phyloP scores from a whole-genome alignment of 805 yeast genomes.

The Candida taoyuanica region DNA sequence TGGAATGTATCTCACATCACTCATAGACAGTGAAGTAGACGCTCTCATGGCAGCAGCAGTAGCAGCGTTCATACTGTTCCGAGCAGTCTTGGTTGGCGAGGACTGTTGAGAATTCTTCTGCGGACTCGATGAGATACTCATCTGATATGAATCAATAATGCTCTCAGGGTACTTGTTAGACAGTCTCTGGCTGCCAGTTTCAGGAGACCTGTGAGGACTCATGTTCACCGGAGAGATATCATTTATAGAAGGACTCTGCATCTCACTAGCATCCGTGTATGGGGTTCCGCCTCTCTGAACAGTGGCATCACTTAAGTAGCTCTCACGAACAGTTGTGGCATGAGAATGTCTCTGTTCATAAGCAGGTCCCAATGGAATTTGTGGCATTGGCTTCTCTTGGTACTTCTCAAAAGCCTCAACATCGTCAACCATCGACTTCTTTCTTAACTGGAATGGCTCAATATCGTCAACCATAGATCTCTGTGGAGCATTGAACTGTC shows the following conservation, averaged over 20 bases:
- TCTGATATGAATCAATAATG: constrained; percentile 23
- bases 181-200: constrained; percentile 1
- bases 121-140: constrained; percentile 11
- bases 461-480: constrained; percentile 13
- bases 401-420: background rate
- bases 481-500: background rate
- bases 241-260: constrained; percentile 3
- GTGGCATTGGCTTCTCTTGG: background rate
- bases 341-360: constrained; percentile 8
- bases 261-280: constrained; percentile 13
- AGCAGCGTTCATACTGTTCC: constrained; percentile 9
- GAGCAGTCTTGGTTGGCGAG: constrained; percentile 3
- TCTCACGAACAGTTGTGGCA: constrained; percentile 8
- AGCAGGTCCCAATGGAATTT: background rate
- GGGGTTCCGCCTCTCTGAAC: constrained; percentile 10
- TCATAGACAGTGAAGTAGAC: constrained; percentile 6
- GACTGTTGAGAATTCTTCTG: constrained; percentile 3
- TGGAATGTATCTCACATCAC: constrained; percentile 21
- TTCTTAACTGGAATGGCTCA: constrained; percentile 4
- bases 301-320: constrained; percentile 12
- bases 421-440: background rate
- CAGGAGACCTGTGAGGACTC: background rate
- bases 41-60: constrained; percentile 8
- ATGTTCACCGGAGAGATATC: background rate
- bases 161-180: constrained; percentile 22